Evolutionary conservation across 2,329 filamentous ascomycete species (phyloP).

Genomic region (Arthroderma sp.): DNA sequence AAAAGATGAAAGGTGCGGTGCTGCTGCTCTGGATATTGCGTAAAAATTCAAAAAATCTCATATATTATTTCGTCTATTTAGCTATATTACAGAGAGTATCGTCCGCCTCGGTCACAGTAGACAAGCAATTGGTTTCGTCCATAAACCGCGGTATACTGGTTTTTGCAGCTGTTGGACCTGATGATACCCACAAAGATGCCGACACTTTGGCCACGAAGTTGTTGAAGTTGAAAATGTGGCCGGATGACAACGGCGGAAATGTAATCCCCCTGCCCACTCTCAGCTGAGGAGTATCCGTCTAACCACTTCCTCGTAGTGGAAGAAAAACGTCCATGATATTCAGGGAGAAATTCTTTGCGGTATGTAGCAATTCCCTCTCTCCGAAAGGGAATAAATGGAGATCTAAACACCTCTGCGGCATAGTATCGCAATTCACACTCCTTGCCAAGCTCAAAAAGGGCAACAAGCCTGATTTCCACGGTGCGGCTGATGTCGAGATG

Average conservation of each 20-base stretch:
- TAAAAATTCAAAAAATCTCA: background rate
- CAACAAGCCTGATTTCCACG: slow-evolving; percentile 88
- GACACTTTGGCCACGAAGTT: slow-evolving; percentile 75
- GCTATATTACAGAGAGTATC: slow-evolving; percentile 88
- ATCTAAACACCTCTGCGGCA: background rate
- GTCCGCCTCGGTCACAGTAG: slow-evolving; percentile 89
- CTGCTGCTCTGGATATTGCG: background rate
- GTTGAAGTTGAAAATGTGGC: slow-evolving; percentile 82
- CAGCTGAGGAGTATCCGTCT: too few relatives aligned
- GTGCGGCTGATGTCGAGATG: slow-evolving; percentile 63
- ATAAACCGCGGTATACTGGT: slow-evolving; percentile 85
- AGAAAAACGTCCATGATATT: slow-evolving; percentile 75
- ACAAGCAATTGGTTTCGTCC: slow-evolving; percentile 75
- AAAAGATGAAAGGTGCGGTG: background rate
- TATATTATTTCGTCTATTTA: slow-evolving; percentile 25
- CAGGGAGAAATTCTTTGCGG: slow-evolving; percentile 87
- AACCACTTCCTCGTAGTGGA: slow-evolving; percentile 52
- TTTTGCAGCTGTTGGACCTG: slow-evolving; percentile 78
- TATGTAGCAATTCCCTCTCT: slow-evolving; percentile 32
- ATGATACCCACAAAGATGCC: slow-evolving; percentile 79
- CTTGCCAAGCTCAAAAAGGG: slow-evolving; percentile 90
- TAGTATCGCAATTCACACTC: slow-evolving; percentile 94
- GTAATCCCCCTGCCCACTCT: slow-evolving; percentile 33
- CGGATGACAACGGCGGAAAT: slow-evolving; percentile 58
- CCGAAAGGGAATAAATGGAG: too few relatives aligned